These are phyloP conservation scores for Hyphopichia pseudoburtonii DNA, from an alignment of 1,139 yeast species.

Conservation along the genomic window DNA sequence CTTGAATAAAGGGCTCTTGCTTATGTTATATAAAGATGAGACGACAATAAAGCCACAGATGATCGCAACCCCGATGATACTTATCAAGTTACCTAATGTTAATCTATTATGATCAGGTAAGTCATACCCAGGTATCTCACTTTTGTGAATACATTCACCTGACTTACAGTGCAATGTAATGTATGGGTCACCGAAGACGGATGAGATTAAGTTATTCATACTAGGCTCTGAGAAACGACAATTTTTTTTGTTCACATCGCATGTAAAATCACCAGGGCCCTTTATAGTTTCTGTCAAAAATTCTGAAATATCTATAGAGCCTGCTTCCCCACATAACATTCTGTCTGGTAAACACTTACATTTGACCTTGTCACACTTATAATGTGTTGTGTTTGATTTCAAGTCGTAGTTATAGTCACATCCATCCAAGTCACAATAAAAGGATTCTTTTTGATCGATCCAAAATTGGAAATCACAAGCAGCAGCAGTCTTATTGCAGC, in stretches of 20 bases:
- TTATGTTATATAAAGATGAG: slow-evolving; percentile 51
- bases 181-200: slow-evolving; percentile 90
- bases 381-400: slow-evolving; percentile 66
- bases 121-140: slow-evolving; percentile 89
- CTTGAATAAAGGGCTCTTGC: slow-evolving; percentile 64
- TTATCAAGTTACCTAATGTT: slow-evolving; percentile 48
- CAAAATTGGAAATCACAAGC: slow-evolving; percentile 91
- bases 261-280: slow-evolving; percentile 92
- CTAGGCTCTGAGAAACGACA: slow-evolving; percentile 93
- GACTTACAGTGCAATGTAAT: slow-evolving; percentile 78
- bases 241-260: slow-evolving; percentile 58
- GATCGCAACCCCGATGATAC: slow-evolving; percentile 51
- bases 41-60: slow-evolving; percentile 38
- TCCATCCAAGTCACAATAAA: slow-evolving; percentile 75
- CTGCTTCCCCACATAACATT: slow-evolving; percentile 91
- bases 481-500: slow-evolving; percentile 69
- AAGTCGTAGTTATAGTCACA: slow-evolving; percentile 73
- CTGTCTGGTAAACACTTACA: slow-evolving; percentile 90
- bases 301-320: slow-evolving; percentile 92
- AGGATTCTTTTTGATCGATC: slow-evolving; percentile 88
- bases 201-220: slow-evolving; percentile 86
- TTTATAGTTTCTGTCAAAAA: slow-evolving; percentile 83
- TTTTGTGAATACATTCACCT: slow-evolving; percentile 89
- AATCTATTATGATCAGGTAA: slow-evolving; percentile 59
- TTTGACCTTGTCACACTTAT: slow-evolving; percentile 70